These are phyloP conservation scores for Arthroderma uncinatum DNA, from an alignment of 2,329 filamentous ascomycete genomes.

Conservation along the genomic window DNA sequence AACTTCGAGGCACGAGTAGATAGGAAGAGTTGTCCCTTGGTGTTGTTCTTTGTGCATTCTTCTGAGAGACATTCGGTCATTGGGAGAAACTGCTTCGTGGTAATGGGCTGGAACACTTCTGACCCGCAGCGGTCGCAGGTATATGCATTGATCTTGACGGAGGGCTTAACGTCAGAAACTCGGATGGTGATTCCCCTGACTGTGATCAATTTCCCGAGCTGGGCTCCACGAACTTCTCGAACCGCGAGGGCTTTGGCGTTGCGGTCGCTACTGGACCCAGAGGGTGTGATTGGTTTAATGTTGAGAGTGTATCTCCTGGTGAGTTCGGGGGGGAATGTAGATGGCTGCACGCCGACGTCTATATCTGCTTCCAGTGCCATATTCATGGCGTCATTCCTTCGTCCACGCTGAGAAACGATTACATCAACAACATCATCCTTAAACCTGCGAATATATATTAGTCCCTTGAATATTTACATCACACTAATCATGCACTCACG, in stretches of 20 bases:
- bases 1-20: constrained; percentile 97
- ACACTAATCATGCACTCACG: constrained; percentile 39
- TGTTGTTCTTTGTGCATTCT: constrained; percentile 83
- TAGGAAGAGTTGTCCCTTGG: constrained; percentile 84
- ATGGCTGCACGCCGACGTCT: constrained; percentile 54
- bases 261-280: constrained; percentile 51
- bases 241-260: constrained; percentile 65
- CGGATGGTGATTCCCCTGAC: constrained; percentile 87
- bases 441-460: constrained; percentile 47
- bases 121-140: constrained; percentile 93
- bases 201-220: constrained; percentile 87
- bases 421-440: constrained; percentile 97
- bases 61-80: constrained; percentile 75
- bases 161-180: constrained; percentile 94
- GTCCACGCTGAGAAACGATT: constrained; percentile 82
- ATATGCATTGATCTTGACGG: constrained; percentile 96
- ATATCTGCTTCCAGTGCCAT: constrained; percentile 54
- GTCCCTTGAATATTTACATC: background rate
- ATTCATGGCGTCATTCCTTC: constrained; percentile 67
- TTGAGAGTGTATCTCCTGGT: constrained; percentile 90
- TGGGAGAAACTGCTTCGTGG: constrained; percentile 80
- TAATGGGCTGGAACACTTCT: constrained; percentile 95
- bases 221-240: constrained; percentile 80
- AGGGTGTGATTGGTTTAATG: constrained; percentile 80
- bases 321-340: constrained; percentile 82